phyloP scores from a whole-genome alignment of 768 basidiomycete genomes.

The Mycena haematopus region DNA sequence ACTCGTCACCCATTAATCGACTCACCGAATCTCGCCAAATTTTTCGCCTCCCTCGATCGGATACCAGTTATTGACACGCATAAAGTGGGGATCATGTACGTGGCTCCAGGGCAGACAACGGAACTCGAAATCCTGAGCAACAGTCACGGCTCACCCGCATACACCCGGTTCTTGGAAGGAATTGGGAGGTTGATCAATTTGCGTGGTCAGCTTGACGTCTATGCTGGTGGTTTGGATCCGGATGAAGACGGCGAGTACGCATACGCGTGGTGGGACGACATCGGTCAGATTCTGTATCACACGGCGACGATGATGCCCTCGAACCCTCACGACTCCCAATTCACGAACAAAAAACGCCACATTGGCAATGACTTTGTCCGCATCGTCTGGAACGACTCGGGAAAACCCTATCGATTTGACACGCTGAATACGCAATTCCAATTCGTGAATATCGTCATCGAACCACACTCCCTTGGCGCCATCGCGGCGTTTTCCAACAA shows the following conservation, averaged over 20 bases:
- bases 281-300: constrained; percentile 93
- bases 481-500: constrained; percentile 87
- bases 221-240: constrained; percentile 89
- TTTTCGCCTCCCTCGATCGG: constrained; percentile 74
- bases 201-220: constrained; percentile 89
- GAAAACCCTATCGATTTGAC: constrained; percentile 87
- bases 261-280: constrained; percentile 99
- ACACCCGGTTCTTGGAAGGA: constrained; percentile 90
- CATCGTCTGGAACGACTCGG: constrained; percentile 98
- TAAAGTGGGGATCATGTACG: constrained; percentile 96
- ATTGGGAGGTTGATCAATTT: constrained; percentile 88
- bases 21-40: constrained; percentile 58
- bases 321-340: constrained; percentile 66
- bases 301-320: constrained; percentile 98
- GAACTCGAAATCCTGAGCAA: constrained; percentile 91
- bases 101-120: constrained; percentile 85
- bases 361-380: constrained; percentile 97
- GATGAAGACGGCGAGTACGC: constrained; percentile 96
- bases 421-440: constrained; percentile 94
- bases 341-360: constrained; percentile 89
- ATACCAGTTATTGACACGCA: constrained; percentile 97
- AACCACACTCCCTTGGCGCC: constrained; percentile 86
- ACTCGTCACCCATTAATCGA: constrained; percentile 52
- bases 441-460: constrained; percentile 96
- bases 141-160: constrained; percentile 91